Evolutionary conservation across 2,329 filamentous ascomycete genomes (phyloP).

Genomic region (Corynespora cassiicola): DNA sequence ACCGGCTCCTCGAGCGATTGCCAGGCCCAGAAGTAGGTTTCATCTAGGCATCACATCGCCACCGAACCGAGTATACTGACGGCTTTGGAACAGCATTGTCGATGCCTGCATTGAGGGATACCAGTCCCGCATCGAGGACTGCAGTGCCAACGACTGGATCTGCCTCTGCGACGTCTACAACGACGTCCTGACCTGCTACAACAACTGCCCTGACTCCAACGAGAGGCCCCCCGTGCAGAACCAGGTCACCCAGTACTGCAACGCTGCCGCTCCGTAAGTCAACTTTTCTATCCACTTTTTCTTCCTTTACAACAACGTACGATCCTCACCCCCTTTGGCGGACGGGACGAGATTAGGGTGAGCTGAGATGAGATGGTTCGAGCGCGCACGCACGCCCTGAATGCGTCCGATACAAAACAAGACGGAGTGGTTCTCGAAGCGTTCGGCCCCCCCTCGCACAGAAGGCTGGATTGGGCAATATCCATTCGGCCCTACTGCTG

Average conservation of each 20-base stretch:
- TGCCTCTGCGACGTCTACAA: constrained; percentile 66
- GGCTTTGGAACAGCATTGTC: constrained; percentile 57
- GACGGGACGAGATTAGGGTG: no score
- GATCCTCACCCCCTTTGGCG: no score
- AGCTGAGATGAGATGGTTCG: no score
- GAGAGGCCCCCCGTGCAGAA: constrained; percentile 40
- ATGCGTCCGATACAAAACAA: no score
- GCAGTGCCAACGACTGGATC: constrained; percentile 57
- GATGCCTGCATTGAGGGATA: constrained; percentile 54
- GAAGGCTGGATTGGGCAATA: no score
- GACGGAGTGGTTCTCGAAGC: no score
- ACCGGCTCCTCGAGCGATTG: constrained; percentile 32
- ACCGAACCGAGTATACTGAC: background rate
- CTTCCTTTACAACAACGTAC: no score
- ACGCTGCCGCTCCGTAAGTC: constrained; percentile 50
- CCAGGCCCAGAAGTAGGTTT: constrained; percentile 46
- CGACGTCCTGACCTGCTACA: constrained; percentile 65
- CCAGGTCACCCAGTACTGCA: constrained; percentile 47
- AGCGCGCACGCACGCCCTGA: no score
- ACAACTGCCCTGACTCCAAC: constrained; percentile 65
- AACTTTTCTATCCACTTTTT: constrained; percentile 7
- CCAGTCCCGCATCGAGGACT: constrained; percentile 50
- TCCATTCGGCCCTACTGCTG: no score
- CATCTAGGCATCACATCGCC: background rate
- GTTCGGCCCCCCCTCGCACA: no score